Evolutionary conservation across 176 grass and related monocot genomes (phyloP), one percentile per base, ranked within the genome.

Genomic region (Zea luxurians): DNA sequence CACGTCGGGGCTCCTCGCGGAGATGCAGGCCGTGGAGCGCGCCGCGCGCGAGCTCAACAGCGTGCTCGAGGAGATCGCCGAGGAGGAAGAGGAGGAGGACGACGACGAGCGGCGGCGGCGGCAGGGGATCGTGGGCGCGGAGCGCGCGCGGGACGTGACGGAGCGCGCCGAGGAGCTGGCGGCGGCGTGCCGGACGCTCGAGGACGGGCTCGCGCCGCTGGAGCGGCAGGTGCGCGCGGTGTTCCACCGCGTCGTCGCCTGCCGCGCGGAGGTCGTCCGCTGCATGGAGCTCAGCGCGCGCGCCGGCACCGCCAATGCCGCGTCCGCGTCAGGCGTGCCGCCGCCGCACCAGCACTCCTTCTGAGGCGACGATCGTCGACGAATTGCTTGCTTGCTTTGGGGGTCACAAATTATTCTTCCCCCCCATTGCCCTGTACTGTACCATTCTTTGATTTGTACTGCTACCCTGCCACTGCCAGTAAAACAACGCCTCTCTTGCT

Each of bases 191-290:
- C 44, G 77, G 37, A 77, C 79, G 60, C 73, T 94, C 55, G 91
- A 94, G 48, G 91, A 94, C 5, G 91, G 87, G 4, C 89, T 98
- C 1, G 80, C 83, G 41, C 89, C 95, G 5, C 80, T 94, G 11
- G 95, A 98, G 70, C 69, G 85, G 54, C 87, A 94, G 87, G 87
- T 98, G 60, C 87, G 95, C 70, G 75, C 75, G 1, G 95, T 98
- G 45, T 98, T 98, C 84, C 95, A 98, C 71, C 64, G 87, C 66
- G 71, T 94, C 2, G 91, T 98, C 12, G 81, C 85, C 38, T 85
- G 81, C 77, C 89, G 91, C 13, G 70, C 78, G 4, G 95, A 92
- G 78, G 81, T 98, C 60, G 50, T 98, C 50, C 69, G 78, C 6
- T 83, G 68, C 71, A 71, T 90, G 13, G 91, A 89, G 48, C 84